Evolutionary conservation across 768 basidiomycete genomes (phyloP).

Genomic region (Russula griseocarnosa): DNA sequence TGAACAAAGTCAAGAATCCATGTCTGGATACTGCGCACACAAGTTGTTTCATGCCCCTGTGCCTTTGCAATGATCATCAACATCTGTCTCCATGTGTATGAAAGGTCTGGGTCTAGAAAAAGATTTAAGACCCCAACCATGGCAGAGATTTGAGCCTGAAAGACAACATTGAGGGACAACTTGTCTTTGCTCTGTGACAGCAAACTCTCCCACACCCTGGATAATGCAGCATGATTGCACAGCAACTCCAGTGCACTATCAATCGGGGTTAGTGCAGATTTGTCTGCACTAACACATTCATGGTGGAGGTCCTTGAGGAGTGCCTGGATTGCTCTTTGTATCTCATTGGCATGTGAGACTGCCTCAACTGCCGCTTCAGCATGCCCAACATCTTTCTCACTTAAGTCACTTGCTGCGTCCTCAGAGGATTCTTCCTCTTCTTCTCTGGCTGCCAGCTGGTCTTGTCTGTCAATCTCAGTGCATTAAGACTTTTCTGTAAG

Average conservation of each 20-base stretch:
- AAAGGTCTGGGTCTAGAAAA: neutral
- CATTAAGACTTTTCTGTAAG: too few relatives aligned
- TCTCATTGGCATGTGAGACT: neutral
- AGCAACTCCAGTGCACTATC: neutral
- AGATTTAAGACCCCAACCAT: neutral
- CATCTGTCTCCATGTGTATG: neutral
- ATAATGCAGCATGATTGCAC: neutral
- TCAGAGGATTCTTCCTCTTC: too few relatives aligned
- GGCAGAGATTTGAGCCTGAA: neutral
- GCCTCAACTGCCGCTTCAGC: neutral
- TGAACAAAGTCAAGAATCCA: neutral
- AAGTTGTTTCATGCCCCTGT: neutral
- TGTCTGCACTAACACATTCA: neutral
- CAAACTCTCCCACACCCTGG: too few relatives aligned
- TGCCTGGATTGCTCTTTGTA: neutral
- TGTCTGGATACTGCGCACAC: neutral
- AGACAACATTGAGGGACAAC: neutral
- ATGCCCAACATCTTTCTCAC: neutral
- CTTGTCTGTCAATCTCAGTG: too few relatives aligned
- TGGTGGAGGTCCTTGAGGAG: neutral
- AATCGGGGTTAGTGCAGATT: neutral
- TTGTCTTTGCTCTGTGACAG: neutral
- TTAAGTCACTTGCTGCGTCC: too few relatives aligned
- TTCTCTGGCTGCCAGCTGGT: too few relatives aligned
- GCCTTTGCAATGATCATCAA: neutral